These are phyloP conservation scores for Harringtonia lauricola DNA, from an alignment of 2,329 filamentous ascomycete species.

Conservation along the genomic window DNA sequence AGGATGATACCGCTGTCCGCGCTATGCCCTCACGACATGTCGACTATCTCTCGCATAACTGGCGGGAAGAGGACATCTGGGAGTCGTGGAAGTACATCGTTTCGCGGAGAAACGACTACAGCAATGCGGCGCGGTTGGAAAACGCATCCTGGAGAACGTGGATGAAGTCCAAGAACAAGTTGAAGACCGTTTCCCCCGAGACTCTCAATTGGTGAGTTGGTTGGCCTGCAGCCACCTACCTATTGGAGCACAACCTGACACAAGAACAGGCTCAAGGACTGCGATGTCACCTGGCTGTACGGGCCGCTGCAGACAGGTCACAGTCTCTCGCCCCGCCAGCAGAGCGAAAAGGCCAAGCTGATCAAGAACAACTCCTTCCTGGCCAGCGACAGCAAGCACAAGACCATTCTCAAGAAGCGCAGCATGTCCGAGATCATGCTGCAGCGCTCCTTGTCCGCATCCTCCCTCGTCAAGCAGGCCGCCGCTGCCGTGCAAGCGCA, in stretches of 20 bases:
- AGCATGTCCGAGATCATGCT: constrained; percentile 95
- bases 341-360: constrained; percentile 27
- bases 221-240: neutral
- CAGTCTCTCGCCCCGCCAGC: constrained; percentile 35
- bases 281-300: constrained; percentile 95
- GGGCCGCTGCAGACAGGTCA: constrained; percentile 74
- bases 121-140: constrained; percentile 72
- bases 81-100: constrained; percentile 92
- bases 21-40: constrained; percentile 75
- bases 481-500: constrained; percentile 79
- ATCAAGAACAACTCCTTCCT: constrained; percentile 54
- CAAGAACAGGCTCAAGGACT: constrained; percentile 76
- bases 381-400: constrained; percentile 61
- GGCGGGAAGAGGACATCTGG: constrained; percentile 95
- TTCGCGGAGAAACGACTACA: constrained; percentile 65
- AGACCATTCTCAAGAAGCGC: constrained; percentile 91
- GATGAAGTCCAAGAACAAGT: constrained; percentile 81
- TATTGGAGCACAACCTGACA: no score
- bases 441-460: constrained; percentile 76
- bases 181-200: constrained; percentile 83
- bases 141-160: constrained; percentile 97
- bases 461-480: constrained; percentile 81
- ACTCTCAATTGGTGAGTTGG: constrained; percentile 76
- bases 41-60: constrained; percentile 90
- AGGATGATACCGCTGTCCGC: constrained; percentile 70